Evolutionary conservation across 768 basidiomycete species (phyloP).

Genomic region (Panus rudis): DNA sequence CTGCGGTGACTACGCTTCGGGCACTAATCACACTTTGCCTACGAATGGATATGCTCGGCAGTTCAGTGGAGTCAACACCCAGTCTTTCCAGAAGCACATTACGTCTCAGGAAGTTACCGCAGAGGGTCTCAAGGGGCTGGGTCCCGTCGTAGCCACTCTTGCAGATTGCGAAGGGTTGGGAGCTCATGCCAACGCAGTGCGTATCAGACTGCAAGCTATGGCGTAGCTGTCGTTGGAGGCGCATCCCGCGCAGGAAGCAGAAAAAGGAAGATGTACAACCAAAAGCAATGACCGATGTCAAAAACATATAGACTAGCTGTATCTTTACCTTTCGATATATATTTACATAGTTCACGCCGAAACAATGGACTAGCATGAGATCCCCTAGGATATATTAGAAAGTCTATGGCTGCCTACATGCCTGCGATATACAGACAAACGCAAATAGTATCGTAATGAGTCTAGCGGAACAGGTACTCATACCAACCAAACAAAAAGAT

Average conservation of each 20-base stretch:
- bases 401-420: too few relatives aligned
- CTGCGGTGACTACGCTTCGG: conserved; percentile 97
- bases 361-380: too few relatives aligned
- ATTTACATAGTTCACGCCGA: too few relatives aligned
- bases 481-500: not conserved
- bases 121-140: conserved; percentile 68
- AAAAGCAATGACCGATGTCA: too few relatives aligned
- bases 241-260: too few relatives aligned
- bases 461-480: too few relatives aligned
- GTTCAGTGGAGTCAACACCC: conserved; percentile 96
- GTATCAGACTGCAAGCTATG: conserved; percentile 54
- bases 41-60: conserved; percentile 96
- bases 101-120: conserved; percentile 90
- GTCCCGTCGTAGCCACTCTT: conserved; percentile 81
- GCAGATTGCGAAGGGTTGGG: conserved; percentile 94
- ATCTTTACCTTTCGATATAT: too few relatives aligned
- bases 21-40: conserved; percentile 97
- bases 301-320: too few relatives aligned
- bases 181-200: conserved; percentile 94
- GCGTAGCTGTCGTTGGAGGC: not conserved
- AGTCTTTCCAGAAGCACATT: conserved; percentile 97
- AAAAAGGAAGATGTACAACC: too few relatives aligned
- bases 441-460: too few relatives aligned
- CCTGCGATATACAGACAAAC: too few relatives aligned
- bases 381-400: too few relatives aligned